Evolutionary conservation across 2,329 filamentous ascomycete species (phyloP).

Genomic region (Nigrospora oryzae): DNA sequence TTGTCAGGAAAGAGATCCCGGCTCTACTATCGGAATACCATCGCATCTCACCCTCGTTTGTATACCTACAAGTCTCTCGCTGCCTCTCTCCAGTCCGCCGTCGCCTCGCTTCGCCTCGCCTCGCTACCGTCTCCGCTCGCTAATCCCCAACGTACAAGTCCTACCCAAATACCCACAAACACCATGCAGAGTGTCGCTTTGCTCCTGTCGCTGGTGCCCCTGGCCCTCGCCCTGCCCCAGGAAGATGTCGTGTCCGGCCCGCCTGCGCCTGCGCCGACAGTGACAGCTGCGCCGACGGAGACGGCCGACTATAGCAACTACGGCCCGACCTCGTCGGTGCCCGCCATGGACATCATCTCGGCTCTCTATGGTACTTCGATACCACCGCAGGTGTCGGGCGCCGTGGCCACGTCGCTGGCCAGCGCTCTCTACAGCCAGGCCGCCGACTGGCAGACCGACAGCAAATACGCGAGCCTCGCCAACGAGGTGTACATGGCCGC

Average conservation of each 20-base stretch:
- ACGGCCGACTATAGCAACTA: background rate
- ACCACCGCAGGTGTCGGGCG: conserved; percentile 3
- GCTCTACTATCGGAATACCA: no score
- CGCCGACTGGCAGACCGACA: background rate
- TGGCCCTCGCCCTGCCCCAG: conserved; percentile 1
- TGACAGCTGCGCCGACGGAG: background rate
- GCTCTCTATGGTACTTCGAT: conserved; percentile 1
- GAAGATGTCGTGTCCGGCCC: background rate
- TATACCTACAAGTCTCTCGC: no score
- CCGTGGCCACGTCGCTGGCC: conserved; percentile 5
- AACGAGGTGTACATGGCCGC: conserved; percentile 1
- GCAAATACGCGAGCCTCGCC: conserved; percentile 2
- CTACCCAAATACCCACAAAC: background rate
- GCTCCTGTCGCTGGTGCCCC: background rate
- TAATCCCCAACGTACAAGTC: no score
- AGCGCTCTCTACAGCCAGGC: conserved; percentile 4
- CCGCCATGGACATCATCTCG: background rate
- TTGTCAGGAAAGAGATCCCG: no score
- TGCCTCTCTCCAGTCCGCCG: no score
- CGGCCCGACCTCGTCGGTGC: background rate
- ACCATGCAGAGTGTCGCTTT: background rate
- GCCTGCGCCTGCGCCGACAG: background rate
- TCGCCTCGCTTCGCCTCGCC: no score
- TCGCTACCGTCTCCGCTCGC: no score
- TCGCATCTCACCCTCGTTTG: no score